Base-by-base conservation (phyloP, 305 asterid species). In the Solanum aculeatissimum region DNA sequence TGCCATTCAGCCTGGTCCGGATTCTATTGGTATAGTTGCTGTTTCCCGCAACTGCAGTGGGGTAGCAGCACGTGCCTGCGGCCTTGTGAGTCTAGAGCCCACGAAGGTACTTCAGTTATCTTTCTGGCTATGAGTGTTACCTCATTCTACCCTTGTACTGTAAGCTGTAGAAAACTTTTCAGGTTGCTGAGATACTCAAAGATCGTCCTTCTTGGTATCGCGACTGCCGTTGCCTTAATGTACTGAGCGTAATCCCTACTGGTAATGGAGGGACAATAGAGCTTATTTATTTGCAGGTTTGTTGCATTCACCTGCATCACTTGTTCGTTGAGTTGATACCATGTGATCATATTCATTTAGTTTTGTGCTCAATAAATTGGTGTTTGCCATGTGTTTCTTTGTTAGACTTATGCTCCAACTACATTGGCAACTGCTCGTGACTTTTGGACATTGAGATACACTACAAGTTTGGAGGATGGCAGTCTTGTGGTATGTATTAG, bases 61-160 rank as follows among this genome's bases (percentile, higher is more conserved):
- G 80, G 92, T 95, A 85, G 99, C 99, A 87, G 98, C 98, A 87
- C 95, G 98, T 57, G 99, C 99, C 97, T 97, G 98, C 72, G 98
- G 98, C 92, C 98, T 97, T 49, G 98, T 97, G 97, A 93, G 98
- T 89, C 93, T 97, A 84, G 99, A 97, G 89, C 98, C 99, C 95
- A 92, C 92, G 83, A 97, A 94, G 98, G 99, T 97, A 89, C 63
- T 47, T 19, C 43, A 83, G 57, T 47, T 27, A 21, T 66, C 66
- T 81, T 63, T 25, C 4, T 55, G 38, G 18, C 43, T 23, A 65
- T 29, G 4, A 49, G 49, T 55, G 74, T 27, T 74, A 43, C 72
- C 29, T 54, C 19, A 7, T 58, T 21, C 15, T n/a, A 23, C 23
- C 25, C 53, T 18, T 35, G 47, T 13, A 23, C 65, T 51, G 19